Conservation (phyloP, 208 protist species). For the Willaertia magna region DNA sequence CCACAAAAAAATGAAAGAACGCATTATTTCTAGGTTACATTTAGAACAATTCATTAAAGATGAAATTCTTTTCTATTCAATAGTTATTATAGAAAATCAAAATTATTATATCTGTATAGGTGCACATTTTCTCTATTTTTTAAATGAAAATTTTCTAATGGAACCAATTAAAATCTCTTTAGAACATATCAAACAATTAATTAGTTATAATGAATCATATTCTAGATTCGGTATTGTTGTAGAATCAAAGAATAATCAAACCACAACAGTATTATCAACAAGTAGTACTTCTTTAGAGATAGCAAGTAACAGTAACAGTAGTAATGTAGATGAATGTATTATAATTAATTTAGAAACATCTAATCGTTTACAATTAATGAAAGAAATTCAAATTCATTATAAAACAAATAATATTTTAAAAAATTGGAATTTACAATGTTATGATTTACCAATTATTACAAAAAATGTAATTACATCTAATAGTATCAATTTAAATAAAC, state of each 20-base stretch:
- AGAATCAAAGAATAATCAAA: background rate
- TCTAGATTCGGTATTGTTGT: too few species aligned
- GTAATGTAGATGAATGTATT: background rate
- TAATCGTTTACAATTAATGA: background rate
- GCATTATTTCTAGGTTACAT: background rate
- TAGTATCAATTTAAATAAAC: too few species aligned
- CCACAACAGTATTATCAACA: background rate
- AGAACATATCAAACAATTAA: background rate
- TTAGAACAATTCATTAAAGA: background rate
- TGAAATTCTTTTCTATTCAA: background rate
- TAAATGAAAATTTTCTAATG: background rate
- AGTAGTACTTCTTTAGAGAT: background rate
- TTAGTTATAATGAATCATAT: background rate
- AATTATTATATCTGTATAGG: background rate
- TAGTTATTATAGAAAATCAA: background rate
- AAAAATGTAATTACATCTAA: too few species aligned
- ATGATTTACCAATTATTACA: too few species aligned
- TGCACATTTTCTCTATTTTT: background rate
- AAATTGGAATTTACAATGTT: background rate
- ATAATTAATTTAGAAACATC: background rate
- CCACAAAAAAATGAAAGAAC: background rate
- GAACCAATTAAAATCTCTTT: background rate
- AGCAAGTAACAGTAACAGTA: background rate
- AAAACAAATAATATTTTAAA: background rate
- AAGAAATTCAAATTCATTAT: background rate